A percentile compares a stretch with the other conserved stretches of the same genome.
phyloP scores from a whole-genome alignment of 1,284 basidiomycete genomes.

The Hymenochaete sp. region DNA sequence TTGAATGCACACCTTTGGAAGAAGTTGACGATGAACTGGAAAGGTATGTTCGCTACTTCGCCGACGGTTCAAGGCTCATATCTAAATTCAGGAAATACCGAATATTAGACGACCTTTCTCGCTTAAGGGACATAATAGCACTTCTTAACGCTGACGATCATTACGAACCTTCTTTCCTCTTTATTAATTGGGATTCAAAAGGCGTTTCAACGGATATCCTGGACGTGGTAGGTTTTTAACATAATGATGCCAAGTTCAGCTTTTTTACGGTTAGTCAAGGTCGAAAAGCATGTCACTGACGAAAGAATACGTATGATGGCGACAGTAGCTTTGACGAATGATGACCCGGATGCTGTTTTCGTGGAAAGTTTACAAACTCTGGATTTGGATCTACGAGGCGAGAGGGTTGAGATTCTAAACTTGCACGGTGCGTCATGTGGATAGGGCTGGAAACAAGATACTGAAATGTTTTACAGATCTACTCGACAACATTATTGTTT shows the following conservation, averaged over 20 bases:
- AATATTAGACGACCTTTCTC: conserved; percentile 58
- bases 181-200: conserved; percentile 47
- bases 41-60: conserved; percentile 33
- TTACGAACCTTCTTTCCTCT: conserved; percentile 50
- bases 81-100: conserved; percentile 50
- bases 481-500: conserved; percentile 39
- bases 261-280: conserved; percentile 28
- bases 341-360: conserved; percentile 50
- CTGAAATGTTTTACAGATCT: conserved; percentile 30
- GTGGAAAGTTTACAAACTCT: conserved; percentile 32
- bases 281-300: conserved; percentile 36
- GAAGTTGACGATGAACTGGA: conserved; percentile 56
- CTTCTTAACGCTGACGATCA: conserved; percentile 42
- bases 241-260: not conserved
- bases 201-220: conserved; percentile 35
- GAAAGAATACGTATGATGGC: conserved; percentile 34
- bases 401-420: conserved; percentile 38
- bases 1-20: conserved; percentile 59
- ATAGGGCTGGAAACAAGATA: not conserved
- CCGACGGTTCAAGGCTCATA: conserved; percentile 4
- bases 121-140: conserved; percentile 54
- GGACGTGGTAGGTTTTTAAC: conserved; percentile 37
- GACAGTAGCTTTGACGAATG: conserved; percentile 41
- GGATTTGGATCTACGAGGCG: conserved; percentile 47
- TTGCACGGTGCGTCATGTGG: conserved; percentile 35